phyloP scores from a whole-genome alignment of 177 flowering plant species.

The Viscum album region DNA sequence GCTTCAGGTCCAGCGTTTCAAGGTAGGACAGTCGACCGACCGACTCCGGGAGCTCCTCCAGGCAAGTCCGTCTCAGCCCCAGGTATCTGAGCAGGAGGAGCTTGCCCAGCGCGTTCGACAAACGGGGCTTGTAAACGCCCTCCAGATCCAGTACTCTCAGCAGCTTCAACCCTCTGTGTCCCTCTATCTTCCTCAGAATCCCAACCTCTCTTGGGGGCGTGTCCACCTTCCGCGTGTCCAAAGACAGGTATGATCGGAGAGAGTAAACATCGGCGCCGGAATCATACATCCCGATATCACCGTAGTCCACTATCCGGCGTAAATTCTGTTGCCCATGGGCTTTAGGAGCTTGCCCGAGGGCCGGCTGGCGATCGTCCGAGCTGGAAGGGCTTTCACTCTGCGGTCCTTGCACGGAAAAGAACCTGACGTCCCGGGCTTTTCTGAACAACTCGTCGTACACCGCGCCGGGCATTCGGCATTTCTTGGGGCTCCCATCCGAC shows the following conservation, averaged over 20 bases:
- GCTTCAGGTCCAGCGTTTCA: conserved; percentile 24
- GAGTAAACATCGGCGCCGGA: neutral
- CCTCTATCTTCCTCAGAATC: neutral
- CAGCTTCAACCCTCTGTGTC: conserved; percentile 2
- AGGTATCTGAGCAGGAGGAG: conserved; percentile 19
- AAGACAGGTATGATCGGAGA: conserved; percentile 16
- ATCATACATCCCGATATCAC: neutral
- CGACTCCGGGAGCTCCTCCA: conserved; percentile 21
- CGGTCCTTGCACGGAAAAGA: neutral
- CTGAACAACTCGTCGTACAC: neutral
- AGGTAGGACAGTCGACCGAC: conserved; percentile 17
- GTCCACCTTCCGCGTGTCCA: conserved; percentile 10
- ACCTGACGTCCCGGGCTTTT: conserved; percentile 8
- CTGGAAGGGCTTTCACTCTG: neutral
- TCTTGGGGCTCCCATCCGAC: conserved; percentile 12
- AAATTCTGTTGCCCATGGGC: too few relatives aligned
- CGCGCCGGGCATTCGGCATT: conserved; percentile 11
- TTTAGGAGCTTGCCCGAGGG: neutral
- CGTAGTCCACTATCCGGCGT: conserved; percentile 13
- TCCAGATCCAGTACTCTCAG: conserved; percentile 24
- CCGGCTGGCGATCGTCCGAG: neutral
- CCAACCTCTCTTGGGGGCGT: conserved; percentile 10
- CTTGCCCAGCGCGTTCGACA: conserved; percentile 16
- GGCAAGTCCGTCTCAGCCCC: conserved; percentile 18
- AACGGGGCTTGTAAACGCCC: conserved; percentile 16